A percentile compares a stretch with the other conserved stretches of the same genome.
These are phyloP conservation scores for Breynia disticha DNA, from an alignment of 441 rosid genomes.

Conservation along the genomic window DNA sequence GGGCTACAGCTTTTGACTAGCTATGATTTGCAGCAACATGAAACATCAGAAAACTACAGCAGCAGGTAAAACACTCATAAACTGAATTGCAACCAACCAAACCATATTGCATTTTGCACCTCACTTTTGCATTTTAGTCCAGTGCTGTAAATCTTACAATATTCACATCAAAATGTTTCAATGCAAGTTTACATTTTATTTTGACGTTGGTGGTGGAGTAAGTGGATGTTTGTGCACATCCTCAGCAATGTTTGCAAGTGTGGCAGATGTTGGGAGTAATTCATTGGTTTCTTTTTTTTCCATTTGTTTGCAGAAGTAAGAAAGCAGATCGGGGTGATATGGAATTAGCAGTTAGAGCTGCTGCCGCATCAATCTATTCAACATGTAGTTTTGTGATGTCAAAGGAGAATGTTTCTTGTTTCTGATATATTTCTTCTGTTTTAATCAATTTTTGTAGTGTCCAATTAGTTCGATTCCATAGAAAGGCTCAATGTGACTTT, in stretches of 20 bases:
- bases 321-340: slow-evolving; percentile 33
- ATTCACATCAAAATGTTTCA: too few relatives aligned
- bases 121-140: too few relatives aligned
- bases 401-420: slow-evolving; percentile 59
- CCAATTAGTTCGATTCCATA: too few relatives aligned
- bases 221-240: neutral
- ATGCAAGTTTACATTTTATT: too few relatives aligned
- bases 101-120: too few relatives aligned
- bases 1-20: slow-evolving; percentile 57
- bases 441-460: neutral
- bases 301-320: slow-evolving; percentile 35
- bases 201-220: too few relatives aligned
- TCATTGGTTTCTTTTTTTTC: neutral
- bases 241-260: neutral
- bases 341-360: slow-evolving; percentile 69
- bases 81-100: neutral
- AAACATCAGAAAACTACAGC: slow-evolving; percentile 22
- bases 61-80: slow-evolving; percentile 33
- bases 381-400: slow-evolving; percentile 63
- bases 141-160: too few relatives aligned
- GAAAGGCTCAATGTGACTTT: too few relatives aligned
- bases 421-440: slow-evolving; percentile 24
- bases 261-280: too few relatives aligned
- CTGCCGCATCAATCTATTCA: slow-evolving; percentile 94
- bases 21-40: slow-evolving; percentile 36